Base-by-base conservation (phyloP, 306 rosid genomes). In the Trifolium pratense region DNA sequence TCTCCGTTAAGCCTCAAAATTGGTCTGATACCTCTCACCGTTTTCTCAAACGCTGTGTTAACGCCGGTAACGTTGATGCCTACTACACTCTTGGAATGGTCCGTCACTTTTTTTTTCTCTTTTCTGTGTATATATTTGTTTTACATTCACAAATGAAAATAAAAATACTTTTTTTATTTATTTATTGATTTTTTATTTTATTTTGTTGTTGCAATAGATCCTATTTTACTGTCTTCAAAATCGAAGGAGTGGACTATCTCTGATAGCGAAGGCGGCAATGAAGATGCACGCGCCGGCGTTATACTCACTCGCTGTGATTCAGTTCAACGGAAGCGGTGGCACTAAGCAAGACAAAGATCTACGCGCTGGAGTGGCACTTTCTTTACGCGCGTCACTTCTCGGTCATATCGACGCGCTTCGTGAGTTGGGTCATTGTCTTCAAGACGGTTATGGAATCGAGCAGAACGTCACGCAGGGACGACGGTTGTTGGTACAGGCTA, bases 41-140 rank as follows among this genome's bases (percentile, higher is more conserved):
- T 6, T 94, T 94, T 56, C 80, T 94, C 42, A 87, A 64, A 70
- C 84, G 37, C 20, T 94, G 97, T 46, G 90, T 70, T 11, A 45
- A 23, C 82, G 91, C 94, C 64, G 98, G 98, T 32, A 93, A 80
- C 90, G 52, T 73, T 1, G 92, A 94, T 43, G 98, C 98, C 8
- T 82, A 78, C 26, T 91, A 86, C 63, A 88, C 90, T 78, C 98
- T 94, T 48, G 98, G 98, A 80, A 94, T 94, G 98, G 98, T 94
- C 0, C 82, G 96, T 72, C 45, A 31, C 4, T 16, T n/a, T 67
- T 45, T 25, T 16, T n/a, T 67, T 45, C 15, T 21, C 5, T 29
- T 29, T 29, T 29, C 4, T 4, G 6, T 29, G 1, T 29, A 0
- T 29, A 4, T 25, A 21, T 21, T 1, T 29, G 32, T 55, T 55